Base-by-base conservation (phyloP, 768 basidiomycete species). In the Lyophyllum atratum region DNA sequence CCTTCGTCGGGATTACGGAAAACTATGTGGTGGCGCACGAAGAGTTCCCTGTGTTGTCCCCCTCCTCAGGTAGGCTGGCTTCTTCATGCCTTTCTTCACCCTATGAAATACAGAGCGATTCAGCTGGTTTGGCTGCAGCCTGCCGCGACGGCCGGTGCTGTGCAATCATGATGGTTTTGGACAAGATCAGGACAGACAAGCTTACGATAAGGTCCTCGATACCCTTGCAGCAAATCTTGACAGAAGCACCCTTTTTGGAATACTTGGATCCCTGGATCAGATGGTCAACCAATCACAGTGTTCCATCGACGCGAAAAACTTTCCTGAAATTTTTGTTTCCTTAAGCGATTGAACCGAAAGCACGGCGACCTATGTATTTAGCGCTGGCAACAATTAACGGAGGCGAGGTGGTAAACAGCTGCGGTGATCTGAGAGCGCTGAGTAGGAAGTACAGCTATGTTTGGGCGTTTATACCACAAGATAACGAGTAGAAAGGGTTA, bases 21-120 rank as follows among this genome's bases (percentile, higher is more conserved):
- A 37, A 5, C 17, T 22, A 12, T 5, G 48, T 57, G 39, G 59
- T 60, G 59, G 59, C 59, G 59, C 59, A 60, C 21, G 26, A n/a
- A 6, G 7, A 26, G 15, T 37, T 37, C 34, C 3, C 14, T 15
- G 34, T 14, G 34, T 37, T n/a, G 6, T 37, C 34, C 34, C 11
- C 11, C n/a, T n/a, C n/a, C n/a, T n/a, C n/a, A n/a, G n/a, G n/a
- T n/a, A n/a, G n/a, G n/a, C n/a, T n/a, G n/a, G n/a, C n/a, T n/a
- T n/a, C n/a, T n/a, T n/a, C n/a, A n/a, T n/a, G n/a, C n/a, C n/a
- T n/a, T 15, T 37, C 12, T 37, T 14, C 34, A 37, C 17, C 6
- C 12, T 3, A 15, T 15, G 34, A 37, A 37, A 15, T 15, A n/a
- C n/a, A 37, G 17, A 14, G 34, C 12, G 4, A 4, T 37, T 37